Evolutionary conservation across 192 early-diverging fungal species (phyloP).

Genomic region (Geranomyces variabilis): DNA sequence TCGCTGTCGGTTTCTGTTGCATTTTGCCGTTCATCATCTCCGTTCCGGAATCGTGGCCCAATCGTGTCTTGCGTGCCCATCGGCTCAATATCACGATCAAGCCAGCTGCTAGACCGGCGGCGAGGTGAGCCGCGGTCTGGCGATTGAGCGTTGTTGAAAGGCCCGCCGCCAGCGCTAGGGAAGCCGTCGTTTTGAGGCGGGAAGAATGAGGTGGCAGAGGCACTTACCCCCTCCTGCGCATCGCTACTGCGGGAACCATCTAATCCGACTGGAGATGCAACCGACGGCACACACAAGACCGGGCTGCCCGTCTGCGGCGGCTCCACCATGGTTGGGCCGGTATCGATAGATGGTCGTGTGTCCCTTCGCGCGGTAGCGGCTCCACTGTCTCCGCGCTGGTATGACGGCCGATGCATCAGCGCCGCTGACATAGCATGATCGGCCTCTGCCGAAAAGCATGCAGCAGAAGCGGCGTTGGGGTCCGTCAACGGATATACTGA

Average conservation of each 20-base stretch:
- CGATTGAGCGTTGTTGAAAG: neutral
- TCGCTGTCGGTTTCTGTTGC: neutral
- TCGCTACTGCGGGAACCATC: too few relatives aligned
- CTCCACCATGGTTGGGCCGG: neutral
- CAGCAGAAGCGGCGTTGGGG: constrained; percentile 32
- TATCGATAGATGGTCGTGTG: neutral
- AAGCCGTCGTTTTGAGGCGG: too few relatives aligned
- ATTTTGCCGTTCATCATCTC: neutral
- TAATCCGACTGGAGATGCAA: too few relatives aligned
- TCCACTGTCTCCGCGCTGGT: neutral
- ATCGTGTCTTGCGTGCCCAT: neutral
- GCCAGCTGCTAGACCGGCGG: neutral
- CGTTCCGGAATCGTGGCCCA: neutral
- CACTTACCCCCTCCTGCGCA: neutral
- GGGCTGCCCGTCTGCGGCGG: neutral
- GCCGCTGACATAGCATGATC: neutral
- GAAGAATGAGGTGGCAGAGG: too few relatives aligned
- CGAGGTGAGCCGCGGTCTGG: neutral
- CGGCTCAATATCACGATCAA: neutral
- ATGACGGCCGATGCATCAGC: neutral
- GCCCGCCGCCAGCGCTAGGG: neutral
- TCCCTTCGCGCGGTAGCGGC: neutral
- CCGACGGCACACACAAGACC: neutral
- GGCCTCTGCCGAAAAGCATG: constrained; percentile 26
- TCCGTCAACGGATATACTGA: constrained; percentile 22